These are phyloP conservation scores for Erucastrum elatum DNA, from an alignment of 345 rosid species.

Conservation along the genomic window DNA sequence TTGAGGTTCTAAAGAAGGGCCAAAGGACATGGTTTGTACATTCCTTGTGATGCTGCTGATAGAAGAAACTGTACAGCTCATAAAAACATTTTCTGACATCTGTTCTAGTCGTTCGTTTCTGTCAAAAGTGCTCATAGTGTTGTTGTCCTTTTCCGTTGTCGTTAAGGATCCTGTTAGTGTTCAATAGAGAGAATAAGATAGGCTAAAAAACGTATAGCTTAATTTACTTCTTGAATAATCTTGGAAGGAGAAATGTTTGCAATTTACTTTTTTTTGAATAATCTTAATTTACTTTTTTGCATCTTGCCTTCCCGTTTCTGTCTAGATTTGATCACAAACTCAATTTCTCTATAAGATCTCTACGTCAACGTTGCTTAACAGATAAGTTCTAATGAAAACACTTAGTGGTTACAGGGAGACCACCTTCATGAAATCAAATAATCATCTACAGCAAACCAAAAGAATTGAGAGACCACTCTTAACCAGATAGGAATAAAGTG, in stretches of 20 bases:
- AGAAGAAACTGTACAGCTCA: constrained; percentile 6
- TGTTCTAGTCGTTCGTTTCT: background rate
- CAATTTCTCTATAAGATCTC: background rate
- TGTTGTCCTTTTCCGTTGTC: background rate
- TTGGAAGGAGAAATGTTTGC: background rate
- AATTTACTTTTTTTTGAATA: background rate
- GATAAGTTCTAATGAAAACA: background rate
- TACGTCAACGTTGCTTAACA: background rate
- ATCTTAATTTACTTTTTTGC: background rate
- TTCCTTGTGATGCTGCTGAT: background rate
- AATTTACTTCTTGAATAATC: background rate
- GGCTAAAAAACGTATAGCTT: background rate
- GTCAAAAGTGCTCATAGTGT: background rate
- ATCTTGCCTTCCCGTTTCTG: background rate
- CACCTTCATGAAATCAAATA: constrained; percentile 17
- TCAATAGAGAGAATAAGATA: background rate
- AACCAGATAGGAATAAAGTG: constrained; percentile 25
- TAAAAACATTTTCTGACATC: background rate
- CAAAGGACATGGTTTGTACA: constrained; percentile 7
- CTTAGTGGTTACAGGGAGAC: constrained; percentile 4
- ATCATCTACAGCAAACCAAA: constrained; percentile 38
- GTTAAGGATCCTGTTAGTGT: background rate
- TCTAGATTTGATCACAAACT: background rate
- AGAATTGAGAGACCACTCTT: constrained; percentile 33
- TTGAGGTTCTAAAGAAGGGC: background rate